A percentile compares a stretch with the other conserved stretches of the same genome.
Conservation (phyloP, 1,139 yeast genomes). For the Nakaseomyces uthaithaninus region DNA sequence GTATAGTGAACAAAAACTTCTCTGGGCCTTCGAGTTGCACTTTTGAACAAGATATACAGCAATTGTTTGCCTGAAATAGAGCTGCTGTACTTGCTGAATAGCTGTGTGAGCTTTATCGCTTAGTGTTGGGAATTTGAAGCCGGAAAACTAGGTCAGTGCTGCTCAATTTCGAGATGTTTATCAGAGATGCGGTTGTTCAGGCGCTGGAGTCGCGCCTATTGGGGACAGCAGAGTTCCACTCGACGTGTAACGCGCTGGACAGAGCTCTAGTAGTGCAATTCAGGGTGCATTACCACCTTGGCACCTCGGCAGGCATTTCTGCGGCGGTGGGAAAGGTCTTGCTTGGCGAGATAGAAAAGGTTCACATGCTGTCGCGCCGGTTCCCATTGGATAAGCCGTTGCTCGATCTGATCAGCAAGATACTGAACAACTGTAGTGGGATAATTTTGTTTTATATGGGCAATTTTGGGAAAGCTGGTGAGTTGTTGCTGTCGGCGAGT, state of each 20-base stretch:
- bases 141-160: no score
- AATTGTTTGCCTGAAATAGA: no score
- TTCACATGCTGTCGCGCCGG: constrained; percentile 13
- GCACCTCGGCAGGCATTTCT: constrained; percentile 10
- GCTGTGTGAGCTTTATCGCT: no score
- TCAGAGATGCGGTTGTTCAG: constrained; percentile 13
- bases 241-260: constrained; percentile 19
- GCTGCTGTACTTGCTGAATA: no score
- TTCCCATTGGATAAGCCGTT: constrained; percentile 9
- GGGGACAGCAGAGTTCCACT: constrained; percentile 23
- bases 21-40: no score
- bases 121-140: no score
- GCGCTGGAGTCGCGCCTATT: constrained; percentile 23
- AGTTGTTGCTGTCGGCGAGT: constrained; percentile 12
- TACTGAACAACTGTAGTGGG: constrained; percentile 20
- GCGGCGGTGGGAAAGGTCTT: constrained; percentile 18
- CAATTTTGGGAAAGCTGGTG: constrained; percentile 11
- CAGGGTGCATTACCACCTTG: constrained; percentile 24
- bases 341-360: constrained; percentile 18
- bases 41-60: no score
- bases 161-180: constrained; percentile 2
- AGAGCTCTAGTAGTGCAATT: constrained; percentile 25
- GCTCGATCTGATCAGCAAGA: constrained; percentile 15
- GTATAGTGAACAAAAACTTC: no score
- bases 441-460: constrained; percentile 16